These are phyloP conservation scores for Dictyostelium brefeldianum DNA, from an alignment of 78 protist genomes.

Conservation along the genomic window DNA sequence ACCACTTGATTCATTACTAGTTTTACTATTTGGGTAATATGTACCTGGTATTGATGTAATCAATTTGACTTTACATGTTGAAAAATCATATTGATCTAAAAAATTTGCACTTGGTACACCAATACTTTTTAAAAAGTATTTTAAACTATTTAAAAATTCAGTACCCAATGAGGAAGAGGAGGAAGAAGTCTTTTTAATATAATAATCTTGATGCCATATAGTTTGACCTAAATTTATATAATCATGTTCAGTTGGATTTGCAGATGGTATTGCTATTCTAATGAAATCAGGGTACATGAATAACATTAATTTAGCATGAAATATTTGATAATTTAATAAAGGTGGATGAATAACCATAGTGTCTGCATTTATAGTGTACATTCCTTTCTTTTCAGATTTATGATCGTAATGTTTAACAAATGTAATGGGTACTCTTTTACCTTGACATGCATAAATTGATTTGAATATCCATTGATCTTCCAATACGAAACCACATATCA, in stretches of 20 bases:
- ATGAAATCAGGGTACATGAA: conserved; percentile 6
- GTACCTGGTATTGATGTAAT: conserved; percentile 47
- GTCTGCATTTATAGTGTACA: not conserved
- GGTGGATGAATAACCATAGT: conserved; percentile 15
- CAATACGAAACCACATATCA: conserved; percentile 18
- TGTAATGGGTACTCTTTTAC: not conserved
- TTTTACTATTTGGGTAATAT: not conserved
- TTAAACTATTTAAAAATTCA: conserved; percentile 41
- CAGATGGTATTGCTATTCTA: conserved; percentile 47
- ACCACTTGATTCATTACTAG: not conserved
- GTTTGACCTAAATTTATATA: conserved; percentile 50
- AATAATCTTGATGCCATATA: conserved; percentile 76
- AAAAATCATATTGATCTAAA: conserved; percentile 43
- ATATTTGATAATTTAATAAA: not conserved
- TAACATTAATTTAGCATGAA: conserved; percentile 43
- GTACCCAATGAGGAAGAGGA: not conserved
- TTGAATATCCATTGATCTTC: conserved; percentile 29
- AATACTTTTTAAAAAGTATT: conserved; percentile 9
- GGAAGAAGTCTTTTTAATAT: not conserved
- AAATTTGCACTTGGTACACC: not conserved
- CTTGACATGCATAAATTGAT: not conserved
- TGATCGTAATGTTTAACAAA: conserved; percentile 20
- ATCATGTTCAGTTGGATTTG: conserved; percentile 49
- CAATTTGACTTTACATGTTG: conserved; percentile 4
- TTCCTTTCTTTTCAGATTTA: not conserved